These are phyloP conservation scores for Syzygium oleosum DNA, from an alignment of 345 rosid genomes.

Conservation along the genomic window DNA sequence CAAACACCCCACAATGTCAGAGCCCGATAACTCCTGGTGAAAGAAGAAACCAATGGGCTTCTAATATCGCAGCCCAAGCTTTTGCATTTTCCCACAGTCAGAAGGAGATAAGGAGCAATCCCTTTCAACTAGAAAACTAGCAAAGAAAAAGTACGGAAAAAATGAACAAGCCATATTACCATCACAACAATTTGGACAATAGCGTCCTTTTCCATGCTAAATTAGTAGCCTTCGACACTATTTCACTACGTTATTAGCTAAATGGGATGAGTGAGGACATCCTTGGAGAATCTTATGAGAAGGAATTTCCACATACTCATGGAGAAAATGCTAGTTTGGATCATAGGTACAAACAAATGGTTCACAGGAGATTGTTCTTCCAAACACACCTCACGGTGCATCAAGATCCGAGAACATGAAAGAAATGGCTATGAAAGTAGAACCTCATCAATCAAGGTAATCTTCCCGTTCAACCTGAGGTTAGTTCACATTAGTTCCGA, in stretches of 20 bases:
- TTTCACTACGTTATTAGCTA: too few relatives aligned
- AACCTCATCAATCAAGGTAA: not conserved
- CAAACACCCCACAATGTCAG: accelerated
- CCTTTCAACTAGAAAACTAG: not conserved
- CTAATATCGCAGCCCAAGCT: not conserved
- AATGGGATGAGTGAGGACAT: too few relatives aligned
- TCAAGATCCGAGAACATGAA: not conserved
- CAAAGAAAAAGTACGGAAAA: too few relatives aligned
- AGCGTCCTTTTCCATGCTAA: too few relatives aligned
- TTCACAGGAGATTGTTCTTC: not conserved
- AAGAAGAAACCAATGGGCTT: not conserved
- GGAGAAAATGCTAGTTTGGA: not conserved
- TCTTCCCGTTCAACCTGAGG: not conserved
- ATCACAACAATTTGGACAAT: too few relatives aligned
- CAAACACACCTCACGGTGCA: not conserved
- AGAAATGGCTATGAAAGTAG: not conserved
- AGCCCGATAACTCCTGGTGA: accelerated
- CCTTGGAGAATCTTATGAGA: too few relatives aligned
- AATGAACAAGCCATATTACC: not conserved
- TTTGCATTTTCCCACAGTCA: not conserved
- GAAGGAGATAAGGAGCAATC: not conserved
- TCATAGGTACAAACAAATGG: not conserved
- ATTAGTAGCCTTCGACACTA: too few relatives aligned
- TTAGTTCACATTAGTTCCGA: too few relatives aligned
- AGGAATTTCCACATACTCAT: not conserved